phyloP scores from a whole-genome alignment of 345 rosid genomes.

The Citrus sp. region DNA sequence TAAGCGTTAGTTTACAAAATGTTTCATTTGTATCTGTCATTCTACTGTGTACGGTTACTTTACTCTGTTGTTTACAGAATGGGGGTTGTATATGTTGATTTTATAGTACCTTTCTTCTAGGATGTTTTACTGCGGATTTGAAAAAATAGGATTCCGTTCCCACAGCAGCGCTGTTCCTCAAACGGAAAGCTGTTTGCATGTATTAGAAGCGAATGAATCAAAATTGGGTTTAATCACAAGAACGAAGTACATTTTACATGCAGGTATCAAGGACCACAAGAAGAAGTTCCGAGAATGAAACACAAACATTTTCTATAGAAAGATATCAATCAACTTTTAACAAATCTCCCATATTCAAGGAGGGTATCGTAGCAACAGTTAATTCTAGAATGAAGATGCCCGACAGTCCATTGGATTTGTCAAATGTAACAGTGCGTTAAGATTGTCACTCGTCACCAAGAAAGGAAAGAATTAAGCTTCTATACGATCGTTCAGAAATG shows the following conservation, averaged over 20 bases:
- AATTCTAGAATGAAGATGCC: conserved; percentile 1
- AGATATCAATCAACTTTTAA: neutral
- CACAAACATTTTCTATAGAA: neutral
- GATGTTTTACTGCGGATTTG: no score
- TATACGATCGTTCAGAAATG: neutral
- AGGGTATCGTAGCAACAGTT: neutral
- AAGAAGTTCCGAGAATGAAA: neutral
- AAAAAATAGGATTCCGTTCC: neutral
- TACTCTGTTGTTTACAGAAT: no score
- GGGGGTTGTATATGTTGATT: no score
- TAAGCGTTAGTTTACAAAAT: neutral
- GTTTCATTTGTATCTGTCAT: neutral
- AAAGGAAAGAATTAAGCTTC: conserved; percentile 25
- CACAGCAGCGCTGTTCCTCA: no score
- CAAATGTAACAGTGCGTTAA: neutral
- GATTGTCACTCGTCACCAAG: neutral
- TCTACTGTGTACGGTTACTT: neutral
- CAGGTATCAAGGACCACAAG: neutral
- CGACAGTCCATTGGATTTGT: neutral
- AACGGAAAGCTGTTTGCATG: neutral
- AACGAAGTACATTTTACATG: neutral
- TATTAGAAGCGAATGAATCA: neutral
- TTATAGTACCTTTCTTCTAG: no score
- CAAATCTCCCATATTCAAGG: neutral
- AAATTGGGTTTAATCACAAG: neutral